Evolutionary conservation across 2,329 filamentous ascomycete species (phyloP), one percentile per base, ranked within the genome.

Genomic region (Penicillium sp.): DNA sequence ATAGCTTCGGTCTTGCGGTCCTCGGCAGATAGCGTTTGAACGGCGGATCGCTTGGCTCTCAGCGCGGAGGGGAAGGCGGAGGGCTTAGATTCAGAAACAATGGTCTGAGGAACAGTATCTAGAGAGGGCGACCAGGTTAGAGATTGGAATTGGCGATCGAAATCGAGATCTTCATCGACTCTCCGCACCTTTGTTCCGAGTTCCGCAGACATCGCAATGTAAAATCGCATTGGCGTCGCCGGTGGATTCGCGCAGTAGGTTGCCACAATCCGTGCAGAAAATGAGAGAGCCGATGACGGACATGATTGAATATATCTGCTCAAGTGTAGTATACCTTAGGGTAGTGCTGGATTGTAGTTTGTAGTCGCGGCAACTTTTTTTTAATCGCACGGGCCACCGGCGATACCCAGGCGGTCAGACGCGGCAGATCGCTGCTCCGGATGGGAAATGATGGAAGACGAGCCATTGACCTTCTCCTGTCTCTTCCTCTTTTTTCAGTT

Each of bases 201-300:
- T 85, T 58, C 90, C 91, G 73, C 93, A 97, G 71, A 92, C 88
- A 67, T 91, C 89, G 80, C 93, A 99, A 61, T 83, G 81, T 54
- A 97, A 78, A 53, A 89, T 83, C 52, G 89, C 88, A 70, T 91
- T 89, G 63, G 85, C 82, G 55, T 87, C 87, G 56, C 90, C 91
- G 59, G 88, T 88, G 43, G 90, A 91, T 48, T 88, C 84, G 49
- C 94, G 91, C 36, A 97, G 80, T 3, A 97, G 82, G 72, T 96
- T 96, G 58, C 93, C 93, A 74, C 93, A 97, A 71, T 92, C 90
- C 50, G 83, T 90, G 79, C 93, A 97, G 75, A 97, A 97, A 31
- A 96, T 87, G 36, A 97, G 81, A 48, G 92, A 93, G 52, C 92
- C 93, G 63, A 97, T 92, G 16, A 90, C 87, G 61, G 92, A 87